Evolutionary conservation across 2,329 filamentous ascomycete genomes (phyloP).

Genomic region (Exophiala alcalophila): DNA sequence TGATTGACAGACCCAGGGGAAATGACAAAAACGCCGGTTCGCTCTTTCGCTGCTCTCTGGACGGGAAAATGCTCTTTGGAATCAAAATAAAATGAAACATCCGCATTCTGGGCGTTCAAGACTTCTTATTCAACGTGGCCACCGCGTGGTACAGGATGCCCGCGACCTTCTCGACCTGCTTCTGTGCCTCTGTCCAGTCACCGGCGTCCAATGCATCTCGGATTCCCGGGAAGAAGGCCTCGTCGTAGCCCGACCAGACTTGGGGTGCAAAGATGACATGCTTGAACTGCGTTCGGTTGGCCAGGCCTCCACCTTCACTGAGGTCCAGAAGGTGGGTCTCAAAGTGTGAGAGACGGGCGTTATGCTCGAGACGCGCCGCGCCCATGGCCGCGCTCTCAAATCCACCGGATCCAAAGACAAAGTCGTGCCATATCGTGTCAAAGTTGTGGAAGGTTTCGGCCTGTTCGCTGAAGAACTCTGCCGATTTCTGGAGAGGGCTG

Average conservation of each 20-base stretch:
- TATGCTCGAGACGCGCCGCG: constrained; percentile 68
- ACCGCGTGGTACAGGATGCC: constrained; percentile 61
- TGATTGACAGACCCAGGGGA: too few species aligned
- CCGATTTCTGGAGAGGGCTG: constrained; percentile 61
- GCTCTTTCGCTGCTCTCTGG: too few species aligned
- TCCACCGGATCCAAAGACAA: constrained; percentile 67
- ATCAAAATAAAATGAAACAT: too few species aligned
- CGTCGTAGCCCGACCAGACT: constrained; percentile 67
- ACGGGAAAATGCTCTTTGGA: too few species aligned
- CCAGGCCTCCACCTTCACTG: constrained; percentile 38
- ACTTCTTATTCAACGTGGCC: constrained; percentile 14
- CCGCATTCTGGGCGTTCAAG: background rate
- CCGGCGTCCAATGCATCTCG: constrained; percentile 71
- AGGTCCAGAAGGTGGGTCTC: constrained; percentile 81
- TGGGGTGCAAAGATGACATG: constrained; percentile 86
- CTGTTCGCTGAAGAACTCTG: constrained; percentile 57
- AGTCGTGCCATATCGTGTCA: constrained; percentile 74
- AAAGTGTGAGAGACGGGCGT: constrained; percentile 74
- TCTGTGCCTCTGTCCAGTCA: constrained; percentile 67
- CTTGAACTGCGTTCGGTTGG: constrained; percentile 84
- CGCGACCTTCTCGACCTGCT: constrained; percentile 69
- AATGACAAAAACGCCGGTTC: too few species aligned
- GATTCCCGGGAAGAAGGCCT: constrained; percentile 76
- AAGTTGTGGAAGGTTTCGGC: constrained; percentile 66
- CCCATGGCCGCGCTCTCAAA: constrained; percentile 71